Evolutionary conservation across 495 filamentous ascomycete genomes (phyloP).

Genomic region (Trichocladium antarcticum): DNA sequence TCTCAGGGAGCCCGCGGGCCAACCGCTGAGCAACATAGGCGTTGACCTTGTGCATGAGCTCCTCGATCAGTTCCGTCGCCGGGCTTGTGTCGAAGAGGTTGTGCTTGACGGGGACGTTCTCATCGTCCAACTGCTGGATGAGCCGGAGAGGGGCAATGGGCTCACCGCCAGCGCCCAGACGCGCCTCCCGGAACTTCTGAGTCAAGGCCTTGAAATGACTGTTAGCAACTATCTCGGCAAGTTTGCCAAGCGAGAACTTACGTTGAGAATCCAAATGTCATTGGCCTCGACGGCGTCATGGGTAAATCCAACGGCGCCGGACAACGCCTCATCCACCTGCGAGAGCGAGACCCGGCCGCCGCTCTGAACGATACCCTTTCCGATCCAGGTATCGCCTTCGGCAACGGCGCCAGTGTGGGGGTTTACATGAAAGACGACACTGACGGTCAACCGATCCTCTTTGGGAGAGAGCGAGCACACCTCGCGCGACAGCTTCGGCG

Average conservation of each 20-base stretch:
- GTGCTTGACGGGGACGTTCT: conserved; percentile 90
- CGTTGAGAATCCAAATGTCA: conserved; percentile 65
- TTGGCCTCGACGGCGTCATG: conserved; percentile 51
- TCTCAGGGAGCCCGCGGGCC: conserved; percentile 67
- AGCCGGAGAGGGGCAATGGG: conserved; percentile 77
- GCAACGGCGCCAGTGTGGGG: conserved; percentile 62
- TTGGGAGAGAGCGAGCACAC: conserved; percentile 78
- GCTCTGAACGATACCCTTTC: conserved; percentile 89
- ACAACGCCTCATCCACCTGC: conserved; percentile 70
- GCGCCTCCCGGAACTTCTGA: conserved; percentile 77
- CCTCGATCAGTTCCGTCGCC: conserved; percentile 88
- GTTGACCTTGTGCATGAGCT: conserved; percentile 86
- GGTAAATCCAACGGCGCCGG: conserved; percentile 46
- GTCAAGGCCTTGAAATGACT: conserved; percentile 47
- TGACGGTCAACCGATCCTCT: conserved; percentile 81
- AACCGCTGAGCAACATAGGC: conserved; percentile 79
- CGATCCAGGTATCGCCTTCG: conserved; percentile 82
- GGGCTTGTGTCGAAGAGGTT: conserved; percentile 90
- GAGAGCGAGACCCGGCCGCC: conserved; percentile 70
- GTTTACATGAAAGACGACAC: conserved; percentile 83
- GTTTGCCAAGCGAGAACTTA: conserved; percentile 32
- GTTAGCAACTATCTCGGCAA: conserved; percentile 18
- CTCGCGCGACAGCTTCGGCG: conserved; percentile 69
- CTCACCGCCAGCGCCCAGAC: conserved; percentile 65
- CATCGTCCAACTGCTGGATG: conserved; percentile 89